Evolutionary conservation across 1,284 basidiomycete species (phyloP).

Genomic region (Ustilago lituana): DNA sequence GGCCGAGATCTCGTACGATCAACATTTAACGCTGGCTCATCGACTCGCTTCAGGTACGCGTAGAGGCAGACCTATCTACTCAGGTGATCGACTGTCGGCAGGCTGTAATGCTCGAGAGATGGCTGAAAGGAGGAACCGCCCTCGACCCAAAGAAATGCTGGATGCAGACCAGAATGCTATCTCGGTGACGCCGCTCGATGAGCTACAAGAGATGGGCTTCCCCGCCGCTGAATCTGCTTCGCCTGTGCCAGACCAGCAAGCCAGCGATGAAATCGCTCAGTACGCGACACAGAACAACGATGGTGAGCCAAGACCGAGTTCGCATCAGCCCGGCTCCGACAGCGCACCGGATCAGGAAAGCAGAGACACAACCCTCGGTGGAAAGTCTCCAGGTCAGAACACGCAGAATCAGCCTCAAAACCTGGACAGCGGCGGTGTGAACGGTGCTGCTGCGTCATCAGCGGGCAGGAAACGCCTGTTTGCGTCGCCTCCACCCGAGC

Average conservation of each 20-base stretch:
- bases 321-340: no score
- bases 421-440: not conserved
- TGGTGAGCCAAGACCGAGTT: slow-evolving; percentile 11
- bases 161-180: slow-evolving; percentile 13
- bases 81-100: slow-evolving; percentile 40
- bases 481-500: slow-evolving; percentile 11
- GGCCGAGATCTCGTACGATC: slow-evolving; percentile 61
- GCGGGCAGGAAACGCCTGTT: not conserved
- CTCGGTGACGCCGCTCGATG: slow-evolving; percentile 10
- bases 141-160: slow-evolving; percentile 46
- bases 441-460: not conserved
- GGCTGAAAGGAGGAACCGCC: slow-evolving; percentile 46
- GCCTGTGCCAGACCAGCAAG: no score
- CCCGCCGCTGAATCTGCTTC: not conserved
- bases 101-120: slow-evolving; percentile 41
- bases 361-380: not conserved
- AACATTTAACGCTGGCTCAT: slow-evolving; percentile 62
- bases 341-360: not conserved
- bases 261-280: not conserved
- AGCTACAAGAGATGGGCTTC: slow-evolving; percentile 8
- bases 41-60: slow-evolving; percentile 55
- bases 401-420: no score
- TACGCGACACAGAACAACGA: slow-evolving; percentile 3
- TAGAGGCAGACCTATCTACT: slow-evolving; percentile 43
- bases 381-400: no score